These are phyloP conservation scores for Auxenochlorella protothecoides DNA, from an alignment of 139 green algal species.

Conservation along the genomic window DNA sequence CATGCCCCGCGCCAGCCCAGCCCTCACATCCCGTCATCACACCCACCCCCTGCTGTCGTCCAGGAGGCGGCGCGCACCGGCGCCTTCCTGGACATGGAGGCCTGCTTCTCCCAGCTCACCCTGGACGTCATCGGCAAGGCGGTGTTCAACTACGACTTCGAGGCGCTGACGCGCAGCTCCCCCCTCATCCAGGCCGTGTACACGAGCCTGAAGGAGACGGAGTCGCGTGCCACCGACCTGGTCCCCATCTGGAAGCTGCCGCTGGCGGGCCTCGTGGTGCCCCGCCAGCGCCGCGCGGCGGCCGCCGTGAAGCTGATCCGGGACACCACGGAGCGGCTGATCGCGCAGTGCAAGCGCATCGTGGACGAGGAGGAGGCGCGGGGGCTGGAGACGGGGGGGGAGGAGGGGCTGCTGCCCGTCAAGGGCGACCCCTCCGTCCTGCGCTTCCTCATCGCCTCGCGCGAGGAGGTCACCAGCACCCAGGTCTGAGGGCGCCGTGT, in stretches of 20 bases:
- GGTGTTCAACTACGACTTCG: slow-evolving; percentile 99
- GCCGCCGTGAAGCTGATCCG: slow-evolving; percentile 87
- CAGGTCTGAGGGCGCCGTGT: too few species aligned
- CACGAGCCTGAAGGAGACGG: slow-evolving; percentile 96
- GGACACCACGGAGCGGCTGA: slow-evolving; percentile 77
- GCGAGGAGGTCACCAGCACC: slow-evolving; percentile 71
- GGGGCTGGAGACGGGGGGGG: too few species aligned
- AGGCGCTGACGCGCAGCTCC: slow-evolving; percentile 67
- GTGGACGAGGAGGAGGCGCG: slow-evolving; percentile 78
- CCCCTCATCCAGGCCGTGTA: slow-evolving; percentile 94
- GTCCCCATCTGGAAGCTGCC: slow-evolving; percentile 90
- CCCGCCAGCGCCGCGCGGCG: slow-evolving; percentile 55
- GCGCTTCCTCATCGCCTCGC: slow-evolving; percentile 87
- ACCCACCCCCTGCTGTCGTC: too few species aligned
- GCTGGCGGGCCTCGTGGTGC: slow-evolving; percentile 41
- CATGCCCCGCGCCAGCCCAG: too few species aligned
- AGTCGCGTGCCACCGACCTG: slow-evolving; percentile 89
- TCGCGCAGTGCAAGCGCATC: slow-evolving; percentile 78
- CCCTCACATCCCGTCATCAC: too few species aligned
- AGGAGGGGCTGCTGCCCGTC: background rate
- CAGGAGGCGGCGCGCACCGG: too few species aligned
- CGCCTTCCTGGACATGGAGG: slow-evolving; percentile 85
- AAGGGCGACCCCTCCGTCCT: slow-evolving; percentile 83
- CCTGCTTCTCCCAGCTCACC: slow-evolving; percentile 87
- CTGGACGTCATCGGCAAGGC: slow-evolving; percentile 96